These are phyloP conservation scores for Metschnikowia henanensis DNA, from an alignment of 805 yeast species.

Conservation along the genomic window DNA sequence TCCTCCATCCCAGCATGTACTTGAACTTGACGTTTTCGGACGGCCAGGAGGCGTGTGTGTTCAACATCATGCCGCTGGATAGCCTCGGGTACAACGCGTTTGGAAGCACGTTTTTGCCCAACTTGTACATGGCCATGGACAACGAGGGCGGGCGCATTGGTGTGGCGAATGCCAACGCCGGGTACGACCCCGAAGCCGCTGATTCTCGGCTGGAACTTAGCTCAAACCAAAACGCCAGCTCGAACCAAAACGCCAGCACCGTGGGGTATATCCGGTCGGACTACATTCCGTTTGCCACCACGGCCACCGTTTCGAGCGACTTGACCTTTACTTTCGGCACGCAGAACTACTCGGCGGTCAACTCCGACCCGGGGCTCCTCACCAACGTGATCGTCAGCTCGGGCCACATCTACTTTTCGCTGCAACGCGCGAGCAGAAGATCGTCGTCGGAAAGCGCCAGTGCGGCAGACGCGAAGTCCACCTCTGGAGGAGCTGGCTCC, in stretches of 20 bases:
- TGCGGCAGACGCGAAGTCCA: slow-evolving; percentile 19
- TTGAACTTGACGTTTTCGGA: slow-evolving; percentile 45
- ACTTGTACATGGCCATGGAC: slow-evolving; percentile 62
- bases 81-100: slow-evolving; percentile 50
- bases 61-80: slow-evolving; percentile 50
- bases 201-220: too few relatives aligned
- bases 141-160: slow-evolving; percentile 57
- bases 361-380: slow-evolving; percentile 26
- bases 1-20: slow-evolving; percentile 37
- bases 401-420: slow-evolving; percentile 31
- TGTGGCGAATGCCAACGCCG: slow-evolving; percentile 48
- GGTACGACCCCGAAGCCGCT: too few relatives aligned
- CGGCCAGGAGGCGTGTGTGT: slow-evolving; percentile 58
- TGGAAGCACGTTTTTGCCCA: slow-evolving; percentile 58
- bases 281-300: slow-evolving; percentile 50
- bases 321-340: slow-evolving; percentile 14
- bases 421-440: neutral
- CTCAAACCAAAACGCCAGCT: too few relatives aligned
- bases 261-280: slow-evolving; percentile 39
- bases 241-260: slow-evolving; percentile 15
- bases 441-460: slow-evolving; percentile 19
- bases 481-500: slow-evolving; percentile 12
- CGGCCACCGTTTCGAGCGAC: slow-evolving; percentile 2
- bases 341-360: slow-evolving; percentile 10
- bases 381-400: slow-evolving; percentile 26